Conservation (phyloP, 495 filamentous ascomycete species). For the Ramalina intermedia region DNA sequence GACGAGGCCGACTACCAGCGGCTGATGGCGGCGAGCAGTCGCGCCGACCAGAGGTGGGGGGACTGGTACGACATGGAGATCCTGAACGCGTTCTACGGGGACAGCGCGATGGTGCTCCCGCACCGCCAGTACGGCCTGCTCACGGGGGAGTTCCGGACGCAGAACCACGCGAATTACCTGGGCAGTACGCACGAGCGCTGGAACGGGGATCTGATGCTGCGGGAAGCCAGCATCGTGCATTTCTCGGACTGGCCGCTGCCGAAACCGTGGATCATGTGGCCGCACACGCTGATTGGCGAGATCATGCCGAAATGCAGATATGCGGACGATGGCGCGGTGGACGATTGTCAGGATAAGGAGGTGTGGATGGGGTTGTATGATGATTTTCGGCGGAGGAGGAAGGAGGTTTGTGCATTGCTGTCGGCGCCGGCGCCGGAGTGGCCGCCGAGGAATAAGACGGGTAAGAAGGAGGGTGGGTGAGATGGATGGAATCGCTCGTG, state of each 20-base stretch:
- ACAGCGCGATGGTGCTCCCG: conserved; percentile 56
- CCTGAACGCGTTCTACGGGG: conserved; percentile 52
- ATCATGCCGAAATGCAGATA: conserved; percentile 45
- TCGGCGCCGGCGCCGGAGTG: conserved; percentile 1
- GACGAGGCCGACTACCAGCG: conserved; percentile 37
- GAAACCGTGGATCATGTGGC: conserved; percentile 54
- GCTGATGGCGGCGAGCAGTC: conserved; percentile 31
- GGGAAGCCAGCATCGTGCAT: conserved; percentile 63
- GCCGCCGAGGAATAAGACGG: not conserved
- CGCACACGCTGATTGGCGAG: conserved; percentile 35
- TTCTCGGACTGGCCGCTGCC: conserved; percentile 73
- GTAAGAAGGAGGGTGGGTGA: not conserved
- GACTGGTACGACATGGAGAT: conserved; percentile 57
- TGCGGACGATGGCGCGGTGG: conserved; percentile 24
- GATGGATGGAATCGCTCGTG: not conserved
- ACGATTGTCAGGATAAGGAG: conserved; percentile 46
- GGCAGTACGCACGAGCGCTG: conserved; percentile 49
- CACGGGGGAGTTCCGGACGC: conserved; percentile 52
- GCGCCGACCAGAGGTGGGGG: not conserved
- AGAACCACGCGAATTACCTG: conserved; percentile 45
- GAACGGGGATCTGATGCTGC: conserved; percentile 47
- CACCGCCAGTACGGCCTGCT: conserved; percentile 59
- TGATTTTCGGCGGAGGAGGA: conserved; percentile 47
- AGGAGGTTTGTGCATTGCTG: conserved; percentile 33
- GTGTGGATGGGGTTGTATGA: conserved; percentile 60